Conservation (phyloP, 306 rosid species). For the Notholithocarpus densiflorus region DNA sequence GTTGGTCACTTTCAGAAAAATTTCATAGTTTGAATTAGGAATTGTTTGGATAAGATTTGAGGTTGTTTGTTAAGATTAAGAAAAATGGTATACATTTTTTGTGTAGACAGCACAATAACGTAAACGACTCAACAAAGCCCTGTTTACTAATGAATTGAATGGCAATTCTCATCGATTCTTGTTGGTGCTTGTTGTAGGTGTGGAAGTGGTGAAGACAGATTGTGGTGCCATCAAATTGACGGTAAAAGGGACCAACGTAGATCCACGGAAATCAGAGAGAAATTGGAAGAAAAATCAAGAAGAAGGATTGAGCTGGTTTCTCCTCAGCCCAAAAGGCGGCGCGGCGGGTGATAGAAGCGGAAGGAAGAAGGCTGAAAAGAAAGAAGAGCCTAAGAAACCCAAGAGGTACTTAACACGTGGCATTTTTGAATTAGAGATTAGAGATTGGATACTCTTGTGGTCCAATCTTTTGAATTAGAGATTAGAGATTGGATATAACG, state of each 20-base stretch:
- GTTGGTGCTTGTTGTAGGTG: constrained; percentile 42
- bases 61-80: no score
- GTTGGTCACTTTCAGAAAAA: no score
- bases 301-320: constrained; percentile 72
- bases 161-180: background rate
- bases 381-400: background rate
- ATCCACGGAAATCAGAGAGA: constrained; percentile 47
- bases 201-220: constrained; percentile 57
- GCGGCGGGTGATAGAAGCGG: no score
- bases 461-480: no score
- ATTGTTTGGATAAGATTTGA: no score
- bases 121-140: no score
- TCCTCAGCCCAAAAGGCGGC: constrained; percentile 53
- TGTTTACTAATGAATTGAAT: background rate
- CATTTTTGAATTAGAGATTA: no score
- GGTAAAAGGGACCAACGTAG: constrained; percentile 54
- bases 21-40: no score
- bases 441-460: background rate
- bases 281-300: constrained; percentile 46
- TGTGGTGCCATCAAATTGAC: constrained; percentile 44
- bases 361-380: constrained; percentile 31
- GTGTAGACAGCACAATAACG: no score
- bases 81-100: no score
- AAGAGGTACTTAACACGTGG: background rate
- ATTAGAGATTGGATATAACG: no score